Conservation (phyloP, 1,284 basidiomycete genomes). For the Papiliotrema terrestris region DNA sequence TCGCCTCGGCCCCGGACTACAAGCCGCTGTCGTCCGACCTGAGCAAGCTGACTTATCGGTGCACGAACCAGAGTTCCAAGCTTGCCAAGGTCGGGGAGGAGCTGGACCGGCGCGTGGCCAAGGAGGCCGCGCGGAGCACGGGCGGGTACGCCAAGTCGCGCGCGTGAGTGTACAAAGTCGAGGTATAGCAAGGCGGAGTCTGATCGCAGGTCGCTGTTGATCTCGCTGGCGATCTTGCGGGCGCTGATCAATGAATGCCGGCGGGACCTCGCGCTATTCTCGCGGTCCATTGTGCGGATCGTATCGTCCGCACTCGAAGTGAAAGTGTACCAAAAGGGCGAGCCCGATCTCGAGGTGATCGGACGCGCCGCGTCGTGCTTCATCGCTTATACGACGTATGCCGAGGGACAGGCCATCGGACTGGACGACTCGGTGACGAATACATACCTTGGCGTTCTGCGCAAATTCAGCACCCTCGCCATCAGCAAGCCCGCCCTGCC, state of each 20-base stretch:
- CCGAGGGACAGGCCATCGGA: conserved; percentile 75
- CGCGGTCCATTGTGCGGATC: conserved; percentile 69
- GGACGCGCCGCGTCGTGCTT: conserved; percentile 81
- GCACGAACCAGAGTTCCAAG: conserved; percentile 83
- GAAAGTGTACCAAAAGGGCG: conserved; percentile 54
- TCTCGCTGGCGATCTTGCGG: conserved; percentile 81
- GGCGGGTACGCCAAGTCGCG: conserved; percentile 70
- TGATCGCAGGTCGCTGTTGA: conserved; percentile 65
- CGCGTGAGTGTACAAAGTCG: conserved; percentile 59
- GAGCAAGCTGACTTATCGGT: conserved; percentile 88
- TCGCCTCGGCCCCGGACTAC: conserved; percentile 65
- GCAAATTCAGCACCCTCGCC: conserved; percentile 62
- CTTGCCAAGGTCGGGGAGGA: conserved; percentile 79
- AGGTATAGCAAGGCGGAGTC: background rate
- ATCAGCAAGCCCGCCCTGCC: conserved; percentile 50
- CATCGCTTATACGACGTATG: conserved; percentile 87
- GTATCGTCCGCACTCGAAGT: conserved; percentile 63
- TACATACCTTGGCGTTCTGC: conserved; percentile 67
- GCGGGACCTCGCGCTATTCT: conserved; percentile 77
- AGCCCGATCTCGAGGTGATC: conserved; percentile 72
- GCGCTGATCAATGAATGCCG: conserved; percentile 86
- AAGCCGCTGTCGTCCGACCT: conserved; percentile 85
- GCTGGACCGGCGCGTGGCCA: conserved; percentile 70
- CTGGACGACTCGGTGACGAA: conserved; percentile 67
- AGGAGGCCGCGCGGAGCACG: conserved; percentile 66